Conservation (phyloP, 306 rosid species). For the Psophocarpus tetragonolobus region DNA sequence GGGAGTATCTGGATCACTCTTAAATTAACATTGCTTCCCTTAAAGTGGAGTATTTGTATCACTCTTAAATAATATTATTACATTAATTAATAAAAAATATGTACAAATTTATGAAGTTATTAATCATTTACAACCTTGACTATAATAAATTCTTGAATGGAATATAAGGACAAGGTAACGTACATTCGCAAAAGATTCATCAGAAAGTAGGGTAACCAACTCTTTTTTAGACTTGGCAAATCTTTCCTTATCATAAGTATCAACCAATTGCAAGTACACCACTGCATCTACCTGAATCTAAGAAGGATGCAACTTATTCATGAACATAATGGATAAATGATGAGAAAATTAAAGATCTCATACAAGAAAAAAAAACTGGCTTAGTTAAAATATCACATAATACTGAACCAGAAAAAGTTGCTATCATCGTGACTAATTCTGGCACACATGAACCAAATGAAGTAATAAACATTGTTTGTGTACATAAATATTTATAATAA, state of each 20-base stretch:
- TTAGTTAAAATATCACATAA: neutral
- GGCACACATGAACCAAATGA: conserved; percentile 63
- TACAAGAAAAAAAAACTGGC: neutral
- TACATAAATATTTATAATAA: conserved; percentile 16
- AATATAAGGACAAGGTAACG: conserved; percentile 79
- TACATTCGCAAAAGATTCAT: conserved; percentile 69
- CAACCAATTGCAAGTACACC: conserved; percentile 76
- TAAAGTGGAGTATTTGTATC: too few species aligned
- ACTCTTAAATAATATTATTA: too few species aligned
- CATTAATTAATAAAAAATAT: too few species aligned
- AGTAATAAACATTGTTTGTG: neutral
- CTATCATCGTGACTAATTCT: conserved; percentile 28
- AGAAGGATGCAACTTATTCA: neutral
- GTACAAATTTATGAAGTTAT: too few species aligned
- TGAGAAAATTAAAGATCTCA: neutral
- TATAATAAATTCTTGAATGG: too few species aligned
- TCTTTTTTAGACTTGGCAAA: conserved; percentile 79
- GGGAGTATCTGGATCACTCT: too few species aligned
- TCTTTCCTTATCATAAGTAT: conserved; percentile 81
- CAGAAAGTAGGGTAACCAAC: conserved; percentile 81
- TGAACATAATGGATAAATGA: neutral
- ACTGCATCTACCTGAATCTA: conserved; percentile 80
- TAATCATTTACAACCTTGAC: too few species aligned
- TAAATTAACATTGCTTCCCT: too few species aligned
- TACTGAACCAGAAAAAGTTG: neutral